A percentile compares a stretch with the other conserved stretches of the same genome.
phyloP scores from a whole-genome alignment of 768 basidiomycete genomes.

The Rhodotorula diobovata region DNA sequence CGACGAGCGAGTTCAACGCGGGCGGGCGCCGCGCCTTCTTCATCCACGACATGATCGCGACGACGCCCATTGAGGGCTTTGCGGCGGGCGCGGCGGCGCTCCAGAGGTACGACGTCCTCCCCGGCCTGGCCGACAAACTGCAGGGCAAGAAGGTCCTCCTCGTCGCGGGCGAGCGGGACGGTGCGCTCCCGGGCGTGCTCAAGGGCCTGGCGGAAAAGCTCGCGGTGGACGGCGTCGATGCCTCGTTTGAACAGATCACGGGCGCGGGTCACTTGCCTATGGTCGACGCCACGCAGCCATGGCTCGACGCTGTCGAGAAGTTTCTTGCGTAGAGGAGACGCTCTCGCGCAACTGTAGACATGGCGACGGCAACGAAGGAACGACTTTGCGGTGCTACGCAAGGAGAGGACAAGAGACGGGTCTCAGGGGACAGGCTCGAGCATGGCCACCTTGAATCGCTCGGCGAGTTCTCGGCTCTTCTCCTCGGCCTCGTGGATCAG shows the following conservation, averaged over 20 bases:
- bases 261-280: slow-evolving; percentile 47
- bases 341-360: background rate
- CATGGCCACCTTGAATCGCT: slow-evolving; percentile 30
- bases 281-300: slow-evolving; percentile 38
- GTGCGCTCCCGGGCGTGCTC: slow-evolving; percentile 44
- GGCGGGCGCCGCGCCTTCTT: slow-evolving; percentile 38
- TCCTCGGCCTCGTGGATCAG: slow-evolving; percentile 3
- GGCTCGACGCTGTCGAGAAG: slow-evolving; percentile 36
- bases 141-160: slow-evolving; percentile 43
- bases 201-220: slow-evolving; percentile 40
- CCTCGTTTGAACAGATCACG: slow-evolving; percentile 39
- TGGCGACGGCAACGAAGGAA: too few relatives aligned
- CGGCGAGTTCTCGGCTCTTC: slow-evolving; percentile 8
- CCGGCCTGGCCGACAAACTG: slow-evolving; percentile 41
- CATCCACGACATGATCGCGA: slow-evolving; percentile 40
- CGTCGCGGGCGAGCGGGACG: slow-evolving; percentile 47
- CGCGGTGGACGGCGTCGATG: slow-evolving; percentile 37
- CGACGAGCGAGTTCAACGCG: slow-evolving; percentile 35
- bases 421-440: background rate
- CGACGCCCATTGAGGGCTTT: slow-evolving; percentile 45
- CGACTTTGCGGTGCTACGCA: too few relatives aligned
- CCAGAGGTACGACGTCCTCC: slow-evolving; percentile 45
- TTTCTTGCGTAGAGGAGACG: slow-evolving; percentile 18
- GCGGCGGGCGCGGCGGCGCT: slow-evolving; percentile 44
- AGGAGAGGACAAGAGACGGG: too few relatives aligned